Percentiles rank a stretch among this genome's conserved stretches.
Evolutionary conservation across 495 filamentous ascomycete species (phyloP).

Genomic region (Lasiosphaeris hirsuta): DNA sequence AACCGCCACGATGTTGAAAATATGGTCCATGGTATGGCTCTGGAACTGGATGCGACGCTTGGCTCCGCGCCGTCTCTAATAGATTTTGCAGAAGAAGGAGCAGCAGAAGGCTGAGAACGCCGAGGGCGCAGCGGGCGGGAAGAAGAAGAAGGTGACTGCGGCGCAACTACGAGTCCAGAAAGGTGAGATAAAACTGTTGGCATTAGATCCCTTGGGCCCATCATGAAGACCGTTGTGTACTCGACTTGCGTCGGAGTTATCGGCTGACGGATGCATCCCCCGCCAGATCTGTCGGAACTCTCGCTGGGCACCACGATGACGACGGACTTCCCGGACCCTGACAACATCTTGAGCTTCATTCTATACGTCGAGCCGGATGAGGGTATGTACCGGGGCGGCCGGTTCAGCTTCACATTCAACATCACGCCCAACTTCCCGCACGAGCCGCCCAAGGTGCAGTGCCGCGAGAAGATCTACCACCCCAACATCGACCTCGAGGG

Average conservation of each 20-base stretch:
- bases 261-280: no score
- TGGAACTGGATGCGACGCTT: neutral
- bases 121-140: constrained; percentile 62
- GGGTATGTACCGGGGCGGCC: constrained; percentile 92
- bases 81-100: constrained; percentile 72
- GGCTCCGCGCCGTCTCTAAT: constrained; percentile 16
- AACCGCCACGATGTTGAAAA: constrained; percentile 82
- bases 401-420: constrained; percentile 84
- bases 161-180: constrained; percentile 95
- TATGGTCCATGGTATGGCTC: constrained; percentile 91
- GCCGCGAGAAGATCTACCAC: constrained; percentile 97
- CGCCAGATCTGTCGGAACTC: constrained; percentile 83
- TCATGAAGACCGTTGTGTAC: constrained; percentile 3
- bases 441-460: constrained; percentile 97
- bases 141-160: constrained; percentile 98
- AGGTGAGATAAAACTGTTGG: constrained; percentile 51
- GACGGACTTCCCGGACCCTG: constrained; percentile 87
- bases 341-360: constrained; percentile 95
- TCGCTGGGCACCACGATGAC: constrained; percentile 88
- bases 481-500: constrained; percentile 98
- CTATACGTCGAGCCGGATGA: constrained; percentile 94
- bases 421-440: constrained; percentile 96
- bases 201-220: neutral
- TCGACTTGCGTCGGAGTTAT: neutral
- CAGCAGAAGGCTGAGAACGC: constrained; percentile 89